Percentiles rank a stretch among this genome's conserved stretches.
phyloP scores from a whole-genome alignment of 306 rosid genomes.

The Hylodesmum podocarpum region DNA sequence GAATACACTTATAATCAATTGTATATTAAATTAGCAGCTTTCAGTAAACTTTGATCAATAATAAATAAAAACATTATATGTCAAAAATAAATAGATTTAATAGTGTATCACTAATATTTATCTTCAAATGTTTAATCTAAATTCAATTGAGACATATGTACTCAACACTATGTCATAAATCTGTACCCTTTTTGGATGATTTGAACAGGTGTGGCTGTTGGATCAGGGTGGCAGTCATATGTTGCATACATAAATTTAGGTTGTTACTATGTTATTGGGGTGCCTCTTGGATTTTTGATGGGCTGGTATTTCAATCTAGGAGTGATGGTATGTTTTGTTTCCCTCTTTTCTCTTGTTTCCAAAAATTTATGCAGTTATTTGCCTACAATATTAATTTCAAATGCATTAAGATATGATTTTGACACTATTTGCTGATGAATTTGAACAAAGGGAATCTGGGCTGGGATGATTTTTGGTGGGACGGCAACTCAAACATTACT shows the following conservation, averaged over 20 bases:
- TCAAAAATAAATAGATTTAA: too few species aligned
- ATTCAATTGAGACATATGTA: background rate
- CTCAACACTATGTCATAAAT: background rate
- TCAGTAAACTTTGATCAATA: too few species aligned
- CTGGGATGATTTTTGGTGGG: slow-evolving; percentile 88
- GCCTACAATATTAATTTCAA: background rate
- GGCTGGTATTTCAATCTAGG: slow-evolving; percentile 70
- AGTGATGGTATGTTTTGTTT: slow-evolving; percentile 57
- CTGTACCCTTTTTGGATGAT: background rate
- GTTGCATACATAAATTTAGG: slow-evolving; percentile 89
- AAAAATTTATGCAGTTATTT: background rate
- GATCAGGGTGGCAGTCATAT: slow-evolving; percentile 87
- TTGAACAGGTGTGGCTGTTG: slow-evolving; percentile 77
- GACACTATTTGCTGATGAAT: background rate
- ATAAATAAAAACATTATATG: too few species aligned
- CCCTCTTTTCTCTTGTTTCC: background rate
- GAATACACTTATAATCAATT: too few species aligned
- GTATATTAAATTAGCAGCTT: too few species aligned
- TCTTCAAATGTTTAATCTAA: background rate
- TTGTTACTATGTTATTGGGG: slow-evolving; percentile 74
- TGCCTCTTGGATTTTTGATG: slow-evolving; percentile 71
- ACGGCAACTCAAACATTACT: slow-evolving; percentile 73
- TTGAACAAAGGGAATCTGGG: slow-evolving; percentile 71
- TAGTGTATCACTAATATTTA: too few species aligned
- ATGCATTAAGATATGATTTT: background rate